phyloP scores from a whole-genome alignment of 805 yeast genomes.

The Kluyveromyces siamensis region DNA sequence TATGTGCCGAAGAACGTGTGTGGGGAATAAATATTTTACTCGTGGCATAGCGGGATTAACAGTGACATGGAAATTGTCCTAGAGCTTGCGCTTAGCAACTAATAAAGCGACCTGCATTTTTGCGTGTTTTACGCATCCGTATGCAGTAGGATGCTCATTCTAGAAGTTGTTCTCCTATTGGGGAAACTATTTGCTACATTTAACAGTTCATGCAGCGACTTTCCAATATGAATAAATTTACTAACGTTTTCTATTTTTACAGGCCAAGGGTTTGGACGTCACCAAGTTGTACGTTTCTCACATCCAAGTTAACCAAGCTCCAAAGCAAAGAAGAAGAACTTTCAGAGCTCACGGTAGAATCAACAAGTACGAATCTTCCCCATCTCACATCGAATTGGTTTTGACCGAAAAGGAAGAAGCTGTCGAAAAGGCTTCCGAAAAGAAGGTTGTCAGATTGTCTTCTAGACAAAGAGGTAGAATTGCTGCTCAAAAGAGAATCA shows the following conservation, averaged over 20 bases:
- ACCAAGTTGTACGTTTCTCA: constrained; percentile 90
- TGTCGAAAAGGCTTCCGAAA: constrained; percentile 84
- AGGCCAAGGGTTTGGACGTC: constrained; percentile 94
- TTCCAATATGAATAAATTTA: background rate
- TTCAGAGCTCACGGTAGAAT: constrained; percentile 99
- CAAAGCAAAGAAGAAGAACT: constrained; percentile 99
- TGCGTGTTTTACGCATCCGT: no score
- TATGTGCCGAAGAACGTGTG: background rate
- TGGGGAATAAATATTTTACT: no score
- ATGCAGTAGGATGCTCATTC: no score
- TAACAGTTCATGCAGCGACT: background rate
- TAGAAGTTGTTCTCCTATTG: background rate
- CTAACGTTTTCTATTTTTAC: constrained; percentile 12
- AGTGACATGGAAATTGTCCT: background rate
- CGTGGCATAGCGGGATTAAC: background rate
- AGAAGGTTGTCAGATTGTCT: constrained; percentile 60
- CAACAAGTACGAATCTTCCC: constrained; percentile 97
- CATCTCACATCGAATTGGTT: constrained; percentile 97
- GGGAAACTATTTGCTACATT: background rate
- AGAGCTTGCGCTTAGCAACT: background rate
- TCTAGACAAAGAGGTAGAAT: constrained; percentile 90
- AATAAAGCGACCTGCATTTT: no score
- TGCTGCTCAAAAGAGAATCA: constrained; percentile 78
- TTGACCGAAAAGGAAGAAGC: constrained; percentile 92
- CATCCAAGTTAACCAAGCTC: constrained; percentile 99